These are phyloP conservation scores for Termitomyces sp. DNA, from an alignment of 768 basidiomycete genomes.

Conservation along the genomic window DNA sequence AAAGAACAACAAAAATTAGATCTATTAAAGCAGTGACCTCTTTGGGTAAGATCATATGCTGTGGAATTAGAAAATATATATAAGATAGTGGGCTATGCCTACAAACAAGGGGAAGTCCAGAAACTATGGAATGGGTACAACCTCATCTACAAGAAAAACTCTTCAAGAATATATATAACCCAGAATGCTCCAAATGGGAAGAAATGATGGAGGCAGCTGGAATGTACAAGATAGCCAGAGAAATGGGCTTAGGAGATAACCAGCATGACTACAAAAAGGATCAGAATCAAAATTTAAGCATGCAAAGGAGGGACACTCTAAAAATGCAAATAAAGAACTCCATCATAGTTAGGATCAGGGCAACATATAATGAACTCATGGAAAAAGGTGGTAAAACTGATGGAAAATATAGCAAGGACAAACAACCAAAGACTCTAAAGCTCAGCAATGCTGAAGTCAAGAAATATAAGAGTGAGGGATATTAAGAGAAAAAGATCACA, in stretches of 20 bases:
- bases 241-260: not conserved
- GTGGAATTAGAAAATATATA: not conserved
- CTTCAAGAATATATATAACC: not conserved
- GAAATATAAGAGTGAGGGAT: no score
- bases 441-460: no score
- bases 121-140: not conserved
- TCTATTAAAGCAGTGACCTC: not conserved
- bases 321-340: no score
- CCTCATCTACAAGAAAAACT: not conserved
- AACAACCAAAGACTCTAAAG: no score
- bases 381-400: no score
- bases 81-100: not conserved
- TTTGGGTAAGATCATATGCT: not conserved
- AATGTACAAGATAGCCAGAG: not conserved
- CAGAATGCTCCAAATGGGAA: not conserved
- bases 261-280: not conserved
- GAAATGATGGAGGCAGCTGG: not conserved
- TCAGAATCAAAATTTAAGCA: not conserved
- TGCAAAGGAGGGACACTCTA: no score
- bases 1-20: not conserved
- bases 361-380: no score
- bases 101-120: not conserved
- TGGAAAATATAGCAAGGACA: no score
- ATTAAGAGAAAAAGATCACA: no score
- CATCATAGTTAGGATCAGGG: no score